A percentile compares a stretch with the other conserved stretches of the same genome.
Evolutionary conservation across 164 flowering plant genomes (phyloP).

Genomic region (Vitis cinerea): DNA sequence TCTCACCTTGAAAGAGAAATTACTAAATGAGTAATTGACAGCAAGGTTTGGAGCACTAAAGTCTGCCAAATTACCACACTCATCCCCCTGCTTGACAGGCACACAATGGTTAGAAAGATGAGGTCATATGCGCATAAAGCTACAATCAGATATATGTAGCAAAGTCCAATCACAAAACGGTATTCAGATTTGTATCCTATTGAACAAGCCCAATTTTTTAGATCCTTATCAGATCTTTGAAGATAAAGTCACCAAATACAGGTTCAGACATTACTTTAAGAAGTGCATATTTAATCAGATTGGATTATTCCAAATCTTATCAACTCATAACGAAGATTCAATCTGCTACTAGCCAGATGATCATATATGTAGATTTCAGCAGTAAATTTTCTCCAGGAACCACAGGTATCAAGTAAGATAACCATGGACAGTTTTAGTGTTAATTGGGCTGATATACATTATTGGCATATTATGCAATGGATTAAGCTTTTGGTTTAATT

Average conservation of each 20-base stretch:
- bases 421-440: too few species aligned
- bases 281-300: neutral
- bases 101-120: neutral
- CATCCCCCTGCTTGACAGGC: slow-evolving; percentile 68
- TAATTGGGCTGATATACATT: too few species aligned
- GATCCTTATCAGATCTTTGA: neutral
- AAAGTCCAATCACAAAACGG: neutral
- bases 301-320: neutral
- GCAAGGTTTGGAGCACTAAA: slow-evolving; percentile 53
- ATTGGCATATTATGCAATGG: too few species aligned
- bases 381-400: neutral
- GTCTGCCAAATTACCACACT: slow-evolving; percentile 78
- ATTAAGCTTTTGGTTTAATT: too few species aligned
- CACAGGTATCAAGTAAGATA: neutral
- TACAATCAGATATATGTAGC: neutral
- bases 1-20: slow-evolving; percentile 96
- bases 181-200: neutral
- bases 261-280: neutral
- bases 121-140: neutral
- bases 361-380: neutral
- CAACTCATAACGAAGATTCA: neutral
- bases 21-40: slow-evolving; percentile 88
- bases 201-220: neutral
- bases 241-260: neutral
- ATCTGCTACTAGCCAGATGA: neutral